Evolutionary conservation across 495 filamentous ascomycete genomes (phyloP).

Genomic region (Penicillium atrosanguineum): DNA sequence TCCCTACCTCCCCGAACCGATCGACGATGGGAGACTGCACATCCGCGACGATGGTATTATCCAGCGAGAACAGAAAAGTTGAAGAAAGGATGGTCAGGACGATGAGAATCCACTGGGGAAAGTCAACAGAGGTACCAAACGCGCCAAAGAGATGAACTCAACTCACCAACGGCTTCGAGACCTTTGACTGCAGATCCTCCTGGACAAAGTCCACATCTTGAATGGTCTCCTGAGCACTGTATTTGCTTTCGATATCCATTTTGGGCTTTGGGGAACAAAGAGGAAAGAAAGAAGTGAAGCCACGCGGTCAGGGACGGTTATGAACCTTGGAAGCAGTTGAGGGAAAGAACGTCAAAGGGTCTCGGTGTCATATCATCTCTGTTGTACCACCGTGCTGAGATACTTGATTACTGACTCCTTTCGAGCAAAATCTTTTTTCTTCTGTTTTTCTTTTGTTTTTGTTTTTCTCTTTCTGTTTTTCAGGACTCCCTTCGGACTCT

Average conservation of each 20-base stretch:
- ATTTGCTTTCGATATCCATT: not conserved
- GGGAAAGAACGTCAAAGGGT: not conserved
- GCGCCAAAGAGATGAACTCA: not conserved
- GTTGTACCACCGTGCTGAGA: not conserved
- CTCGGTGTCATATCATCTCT: not conserved
- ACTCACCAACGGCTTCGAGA: conserved; percentile 9
- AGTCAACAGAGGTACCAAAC: not conserved
- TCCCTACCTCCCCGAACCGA: conserved; percentile 47
- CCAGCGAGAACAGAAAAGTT: conserved; percentile 55
- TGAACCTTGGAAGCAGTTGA: not conserved
- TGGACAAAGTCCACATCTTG: conserved; percentile 11
- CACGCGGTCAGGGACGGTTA: not conserved
- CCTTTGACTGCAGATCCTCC: conserved; percentile 9
- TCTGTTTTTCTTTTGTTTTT: not conserved
- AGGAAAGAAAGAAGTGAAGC: not conserved
- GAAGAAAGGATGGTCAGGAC: conserved; percentile 45
- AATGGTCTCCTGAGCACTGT: not conserved
- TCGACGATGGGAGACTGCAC: conserved; percentile 54
- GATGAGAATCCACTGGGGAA: conserved; percentile 29
- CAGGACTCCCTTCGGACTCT: too few species aligned
- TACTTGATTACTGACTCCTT: not conserved
- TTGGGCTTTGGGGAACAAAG: not conserved
- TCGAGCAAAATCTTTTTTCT: not conserved
- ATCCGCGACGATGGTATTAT: conserved; percentile 62
- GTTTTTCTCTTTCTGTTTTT: too few species aligned